Percentiles rank a stretch among this genome's conserved stretches.
Conservation (phyloP, 2,329 filamentous ascomycete genomes). For the Monosporascus sp. region DNA sequence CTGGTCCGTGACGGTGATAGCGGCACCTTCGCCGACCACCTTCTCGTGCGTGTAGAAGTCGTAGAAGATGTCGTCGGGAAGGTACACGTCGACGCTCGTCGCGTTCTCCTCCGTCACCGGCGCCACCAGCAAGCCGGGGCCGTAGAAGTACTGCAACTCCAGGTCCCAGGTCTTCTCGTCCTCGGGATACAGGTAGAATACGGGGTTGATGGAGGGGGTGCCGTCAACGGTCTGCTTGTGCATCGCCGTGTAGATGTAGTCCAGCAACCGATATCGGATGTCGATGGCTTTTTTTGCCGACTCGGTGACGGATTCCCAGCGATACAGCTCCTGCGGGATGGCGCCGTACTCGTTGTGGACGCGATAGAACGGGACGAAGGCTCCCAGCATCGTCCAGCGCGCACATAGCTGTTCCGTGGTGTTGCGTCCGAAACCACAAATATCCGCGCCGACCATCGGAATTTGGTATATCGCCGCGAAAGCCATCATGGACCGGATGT, state of each 20-base stretch:
- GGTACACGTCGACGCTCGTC: conserved; percentile 39
- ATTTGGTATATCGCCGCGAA: conserved; percentile 63
- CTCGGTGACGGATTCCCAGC: conserved; percentile 54
- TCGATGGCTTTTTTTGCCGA: conserved; percentile 62
- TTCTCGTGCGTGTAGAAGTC: conserved; percentile 44
- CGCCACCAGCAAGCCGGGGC: conserved; percentile 37
- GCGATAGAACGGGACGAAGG: conserved; percentile 71
- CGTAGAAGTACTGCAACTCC: conserved; percentile 44
- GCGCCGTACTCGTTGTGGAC: conserved; percentile 57
- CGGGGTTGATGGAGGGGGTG: conserved; percentile 59
- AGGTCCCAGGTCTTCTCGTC: conserved; percentile 35
- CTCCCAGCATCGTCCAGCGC: conserved; percentile 69
- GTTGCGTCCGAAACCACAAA: conserved; percentile 69
- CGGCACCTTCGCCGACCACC: conserved; percentile 35
- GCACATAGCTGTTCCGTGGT: conserved; percentile 66
- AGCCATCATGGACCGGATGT: conserved; percentile 53
- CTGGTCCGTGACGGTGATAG: conserved; percentile 34
- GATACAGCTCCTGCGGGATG: conserved; percentile 67
- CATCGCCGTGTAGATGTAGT: conserved; percentile 70
- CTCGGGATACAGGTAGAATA: conserved; percentile 64
- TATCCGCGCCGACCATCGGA: conserved; percentile 65
- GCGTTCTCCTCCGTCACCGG: conserved; percentile 40
- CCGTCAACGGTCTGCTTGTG: conserved; percentile 57
- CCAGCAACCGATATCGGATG: conserved; percentile 64
- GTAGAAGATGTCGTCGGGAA: conserved; percentile 44